These are phyloP conservation scores for Vigna trinervia DNA, from an alignment of 306 rosid genomes.

Conservation along the genomic window DNA sequence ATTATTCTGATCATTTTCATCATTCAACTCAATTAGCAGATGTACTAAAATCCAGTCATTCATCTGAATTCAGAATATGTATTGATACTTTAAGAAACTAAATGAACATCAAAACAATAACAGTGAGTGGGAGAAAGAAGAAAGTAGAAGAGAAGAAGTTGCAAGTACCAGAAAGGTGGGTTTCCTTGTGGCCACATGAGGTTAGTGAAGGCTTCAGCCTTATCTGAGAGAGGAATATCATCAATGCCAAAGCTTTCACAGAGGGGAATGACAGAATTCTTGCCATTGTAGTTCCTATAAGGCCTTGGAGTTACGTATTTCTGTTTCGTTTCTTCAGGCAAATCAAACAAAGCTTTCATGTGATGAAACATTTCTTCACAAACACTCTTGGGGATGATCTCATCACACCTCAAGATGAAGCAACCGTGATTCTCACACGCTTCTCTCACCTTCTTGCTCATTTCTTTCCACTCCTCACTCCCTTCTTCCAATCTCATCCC, in stretches of 20 bases:
- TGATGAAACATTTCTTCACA: slow-evolving; percentile 39
- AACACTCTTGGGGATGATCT: neutral
- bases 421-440: slow-evolving; percentile 57
- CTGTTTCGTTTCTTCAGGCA: slow-evolving; percentile 59
- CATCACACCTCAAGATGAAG: slow-evolving; percentile 37
- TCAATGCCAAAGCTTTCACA: slow-evolving; percentile 63
- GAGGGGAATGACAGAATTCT: slow-evolving; percentile 44
- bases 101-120: neutral
- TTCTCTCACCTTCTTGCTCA: slow-evolving; percentile 59
- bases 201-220: slow-evolving; percentile 48
- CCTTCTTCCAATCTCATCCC: slow-evolving; percentile 35
- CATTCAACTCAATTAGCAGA: too few species aligned
- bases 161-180: slow-evolving; percentile 48
- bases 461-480: slow-evolving; percentile 43
- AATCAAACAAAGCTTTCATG: slow-evolving; percentile 54
- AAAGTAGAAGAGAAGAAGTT: too few species aligned
- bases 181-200: slow-evolving; percentile 72
- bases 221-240: slow-evolving; percentile 8
- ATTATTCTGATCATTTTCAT: too few species aligned
- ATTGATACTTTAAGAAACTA: too few species aligned
- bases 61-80: too few species aligned
- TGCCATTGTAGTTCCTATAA: slow-evolving; percentile 50
- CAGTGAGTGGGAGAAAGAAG: too few species aligned
- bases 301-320: slow-evolving; percentile 44
- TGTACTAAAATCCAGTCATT: too few species aligned